Evolutionary conservation across 2,329 filamentous ascomycete genomes (phyloP).

Genomic region (Diaporthe destruens): DNA sequence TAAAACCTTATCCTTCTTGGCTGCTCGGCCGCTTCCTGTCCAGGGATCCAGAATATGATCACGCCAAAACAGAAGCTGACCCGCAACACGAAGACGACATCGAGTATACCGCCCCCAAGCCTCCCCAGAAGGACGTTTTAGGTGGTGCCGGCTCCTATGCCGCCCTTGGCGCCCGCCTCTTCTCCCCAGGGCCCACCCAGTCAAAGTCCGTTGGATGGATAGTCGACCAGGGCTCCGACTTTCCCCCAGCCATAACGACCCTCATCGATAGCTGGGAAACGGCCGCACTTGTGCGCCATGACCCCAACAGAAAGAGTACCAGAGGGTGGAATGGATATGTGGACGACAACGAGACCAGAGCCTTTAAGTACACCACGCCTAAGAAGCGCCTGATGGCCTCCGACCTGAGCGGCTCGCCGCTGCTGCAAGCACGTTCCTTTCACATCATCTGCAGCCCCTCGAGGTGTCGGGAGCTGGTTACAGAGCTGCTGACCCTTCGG

Average conservation of each 20-base stretch:
- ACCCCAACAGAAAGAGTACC: slow-evolving; percentile 80
- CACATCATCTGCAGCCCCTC: slow-evolving; percentile 87
- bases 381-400: slow-evolving; percentile 83
- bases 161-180: slow-evolving; percentile 87
- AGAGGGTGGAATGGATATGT: slow-evolving; percentile 94
- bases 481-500: slow-evolving; percentile 74
- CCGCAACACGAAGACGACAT: slow-evolving; percentile 77
- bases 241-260: slow-evolving; percentile 74
- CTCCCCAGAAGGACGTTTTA: slow-evolving; percentile 80
- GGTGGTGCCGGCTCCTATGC: slow-evolving; percentile 91
- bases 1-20: slow-evolving; percentile 5
- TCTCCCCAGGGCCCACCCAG: slow-evolving; percentile 74
- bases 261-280: slow-evolving; percentile 83
- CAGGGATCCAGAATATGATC: background rate
- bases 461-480: slow-evolving; percentile 81
- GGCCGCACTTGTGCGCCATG: slow-evolving; percentile 75
- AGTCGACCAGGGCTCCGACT: slow-evolving; percentile 90
- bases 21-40: background rate
- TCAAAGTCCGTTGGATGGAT: slow-evolving; percentile 87
- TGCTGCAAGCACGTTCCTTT: slow-evolving; percentile 82
- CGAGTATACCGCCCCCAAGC: slow-evolving; percentile 79
- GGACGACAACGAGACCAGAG: slow-evolving; percentile 73
- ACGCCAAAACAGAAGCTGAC: slow-evolving; percentile 41
- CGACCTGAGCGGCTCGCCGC: slow-evolving; percentile 70
- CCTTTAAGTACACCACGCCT: slow-evolving; percentile 89